Evolutionary conservation across 208 protist genomes (phyloP), one percentile per base, ranked within the genome.

Genomic region (Herpetomonas samuelpessoai): DNA sequence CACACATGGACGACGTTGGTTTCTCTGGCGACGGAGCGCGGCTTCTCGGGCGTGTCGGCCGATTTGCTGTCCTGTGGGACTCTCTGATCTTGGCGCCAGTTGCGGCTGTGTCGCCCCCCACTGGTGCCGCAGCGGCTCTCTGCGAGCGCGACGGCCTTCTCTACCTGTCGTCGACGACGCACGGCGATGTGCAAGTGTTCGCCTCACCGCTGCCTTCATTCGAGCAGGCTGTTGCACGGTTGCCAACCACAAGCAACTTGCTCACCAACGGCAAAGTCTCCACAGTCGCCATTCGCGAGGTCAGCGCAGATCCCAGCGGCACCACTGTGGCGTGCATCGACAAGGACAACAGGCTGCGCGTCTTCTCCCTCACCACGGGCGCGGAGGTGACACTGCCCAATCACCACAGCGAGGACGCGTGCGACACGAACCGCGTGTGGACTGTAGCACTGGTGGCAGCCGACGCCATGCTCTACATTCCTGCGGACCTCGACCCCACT

Each of bases 21-120:
- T 90, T 94, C 74, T 79, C 71, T 4, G 77, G 81, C 19, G 84
- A 91, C 71, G 79, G 71, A 24, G 58, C 71, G 12, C 68, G 70
- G 38, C 63, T 95, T 39, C 54, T 92, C 56, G 83, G 66, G 1
- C 65, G 68, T 24, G 76, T 68, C 25, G 81, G 81, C 9, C 52
- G 60, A 1, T 67, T 74, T 50, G 45, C 89, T 35, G 53, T 72
- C 38, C 50, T 83, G 24, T 95, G 85, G 83, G 79, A 92, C 63
- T 55, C 74, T 18, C 57, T 78, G 24, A 79, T 68, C 14, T 71
- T 70, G 19, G 49, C 65, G 1, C 65, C 69, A 24, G 46, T 86
- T 19, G 83, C 82, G 3, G 88, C 75, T 16, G 60, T 88, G 61
- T 66, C 76, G 0, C 71, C 78, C 21, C 76, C 69, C 3, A 31